Base-by-base conservation (phyloP, 1,139 yeast genomes). In the Geotrichum histeridarum region DNA sequence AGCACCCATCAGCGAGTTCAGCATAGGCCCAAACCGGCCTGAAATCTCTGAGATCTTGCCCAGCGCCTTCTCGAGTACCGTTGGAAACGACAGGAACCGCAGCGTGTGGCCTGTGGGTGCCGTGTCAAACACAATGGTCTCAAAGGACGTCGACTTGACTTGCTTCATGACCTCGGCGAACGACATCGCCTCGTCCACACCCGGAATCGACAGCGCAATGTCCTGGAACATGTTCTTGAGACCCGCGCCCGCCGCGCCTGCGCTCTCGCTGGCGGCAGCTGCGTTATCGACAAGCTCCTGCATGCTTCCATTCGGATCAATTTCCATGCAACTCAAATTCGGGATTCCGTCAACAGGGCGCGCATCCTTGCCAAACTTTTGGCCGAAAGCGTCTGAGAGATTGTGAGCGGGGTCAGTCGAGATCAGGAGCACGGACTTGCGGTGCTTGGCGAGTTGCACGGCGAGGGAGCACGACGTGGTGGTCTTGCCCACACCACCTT, bases 331-430 rank as follows among this genome's bases (percentile, higher is more conserved):
- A 45, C 91, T 85, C 65, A 93, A 78, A 68, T 93, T 93, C 48
- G 79, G 68, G 72, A 91, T 79, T 0, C 98, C 98, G 44, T 93
- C 89, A 31, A 93, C 98, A 56, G 83, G 80, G 66, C 96, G 81
- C 8, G 99, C 98, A 64, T 93, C 99, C 69, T 93, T 93, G 63
- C 95, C 95, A 67, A 93, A 93, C 70, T 93, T 93, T 70, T 93
- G 99, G 68, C 96, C 96, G 72, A 93, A 93, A 0, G 99, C 99
- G 70, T 93, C 99, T 36, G 96, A 86, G 64, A 93, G 77, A 70
- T 93, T 93, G 71, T 93, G 99, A 3, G 99, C 99, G 30, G 99
- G 99, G 72, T 93, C 99, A 0, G 99, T 93, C 32, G 98, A 91
- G 64, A 93, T 93, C 65, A 93, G 76, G 59, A 93, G 76, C 61